Base-by-base conservation (phyloP, 2,329 filamentous ascomycete genomes). In the Diaporthe caulivora region DNA sequence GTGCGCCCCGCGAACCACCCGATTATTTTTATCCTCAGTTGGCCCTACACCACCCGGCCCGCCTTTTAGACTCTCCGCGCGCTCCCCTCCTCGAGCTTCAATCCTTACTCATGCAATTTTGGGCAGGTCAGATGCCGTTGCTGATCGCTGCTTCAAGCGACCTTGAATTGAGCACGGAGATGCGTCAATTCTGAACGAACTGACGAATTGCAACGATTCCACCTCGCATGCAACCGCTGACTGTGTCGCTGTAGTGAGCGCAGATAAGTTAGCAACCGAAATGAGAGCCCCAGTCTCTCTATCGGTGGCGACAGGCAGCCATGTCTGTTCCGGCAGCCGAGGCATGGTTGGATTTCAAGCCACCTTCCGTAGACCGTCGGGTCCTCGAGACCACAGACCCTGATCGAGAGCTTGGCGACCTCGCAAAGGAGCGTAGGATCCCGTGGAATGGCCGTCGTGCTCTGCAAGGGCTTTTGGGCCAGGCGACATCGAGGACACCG, bases 1-100 rank as follows among this genome's bases (percentile, higher is more conserved):
- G 42, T 55, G 29, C 47, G 72, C 71, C 71, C 71, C 54, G 71
- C 71, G 67, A 60, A 70, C 49, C 31, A 29, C 31, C 31, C 65
- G 51, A 68, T 73, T 75, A 75, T 75, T 75, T 75, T 70, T 75
- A 75, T 73, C 73, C n/a, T 51, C 64, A 70, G 73, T 62, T 68
- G 70, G 49, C 55, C 60, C 44, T 75, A 13, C 55, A 29, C 34
- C 55, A 34, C 34, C 44, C 69, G 69, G 55, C 69, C 55, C 55
- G 58, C 58, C 69, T 71, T 53, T 62, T 64, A 71, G 42, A 37
- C 53, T 53, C 49, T 37, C 69, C 11, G 62, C 62, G 47, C 62
- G 62, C 44, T 47, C 34, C 62, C 62, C 47, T 67, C 62, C 37
- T 40, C 62, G 62, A 67, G 62, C 62, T 40, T 51, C 62, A 67